These are phyloP conservation scores for Glycine latifolia DNA, from an alignment of 306 rosid species.

Conservation along the genomic window DNA sequence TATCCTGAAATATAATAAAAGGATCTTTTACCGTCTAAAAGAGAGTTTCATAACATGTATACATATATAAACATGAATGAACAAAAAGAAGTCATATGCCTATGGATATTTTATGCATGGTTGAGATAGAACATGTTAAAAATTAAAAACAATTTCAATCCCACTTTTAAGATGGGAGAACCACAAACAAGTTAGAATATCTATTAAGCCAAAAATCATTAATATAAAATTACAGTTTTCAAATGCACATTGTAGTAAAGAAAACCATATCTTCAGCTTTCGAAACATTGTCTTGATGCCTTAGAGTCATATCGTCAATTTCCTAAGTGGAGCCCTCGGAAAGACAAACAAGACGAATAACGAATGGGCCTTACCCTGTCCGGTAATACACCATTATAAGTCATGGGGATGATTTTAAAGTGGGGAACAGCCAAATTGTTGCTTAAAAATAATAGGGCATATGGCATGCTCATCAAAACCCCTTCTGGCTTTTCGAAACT, in stretches of 20 bases:
- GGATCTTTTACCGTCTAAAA: background rate
- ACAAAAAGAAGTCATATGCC: no score
- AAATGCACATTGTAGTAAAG: background rate
- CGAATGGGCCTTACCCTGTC: constrained; percentile 61
- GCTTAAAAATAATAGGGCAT: constrained; percentile 48
- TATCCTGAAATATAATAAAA: background rate
- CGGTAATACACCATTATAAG: constrained; percentile 40
- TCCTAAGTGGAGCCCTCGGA: constrained; percentile 46
- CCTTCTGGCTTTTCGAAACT: constrained; percentile 33
- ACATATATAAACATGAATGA: no score
- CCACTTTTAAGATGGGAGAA: background rate
- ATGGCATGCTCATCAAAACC: constrained; percentile 43
- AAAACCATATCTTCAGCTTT: constrained; percentile 34
- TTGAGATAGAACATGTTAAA: background rate
- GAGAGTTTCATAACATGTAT: background rate
- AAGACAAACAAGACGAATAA: constrained; percentile 54
- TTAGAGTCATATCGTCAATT: constrained; percentile 32
- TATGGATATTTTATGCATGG: no score
- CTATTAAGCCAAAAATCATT: background rate
- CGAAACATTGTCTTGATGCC: constrained; percentile 40
- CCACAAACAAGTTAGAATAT: background rate
- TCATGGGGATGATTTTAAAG: constrained; percentile 38
- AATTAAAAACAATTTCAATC: background rate
- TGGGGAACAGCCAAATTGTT: constrained; percentile 57
- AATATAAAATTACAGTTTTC: background rate